Evolutionary conservation across 2,329 filamentous ascomycete genomes (phyloP).

Genomic region (Microdochium paspali): DNA sequence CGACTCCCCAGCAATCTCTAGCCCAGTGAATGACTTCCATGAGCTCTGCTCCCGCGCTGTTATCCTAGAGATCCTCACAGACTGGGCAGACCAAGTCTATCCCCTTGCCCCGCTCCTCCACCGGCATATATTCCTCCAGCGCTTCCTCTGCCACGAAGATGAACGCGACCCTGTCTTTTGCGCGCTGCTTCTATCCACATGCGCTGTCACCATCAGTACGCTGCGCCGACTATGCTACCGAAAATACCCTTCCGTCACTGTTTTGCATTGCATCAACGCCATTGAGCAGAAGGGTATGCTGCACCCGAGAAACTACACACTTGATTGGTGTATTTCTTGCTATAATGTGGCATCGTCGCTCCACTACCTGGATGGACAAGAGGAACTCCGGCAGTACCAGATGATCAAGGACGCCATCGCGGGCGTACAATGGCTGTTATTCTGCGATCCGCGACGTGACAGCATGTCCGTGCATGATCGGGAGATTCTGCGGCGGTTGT

Average conservation of each 20-base stretch:
- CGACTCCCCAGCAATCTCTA: background rate
- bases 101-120: background rate
- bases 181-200: background rate
- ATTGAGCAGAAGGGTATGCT: background rate
- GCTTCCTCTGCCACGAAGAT: background rate
- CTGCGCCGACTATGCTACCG: background rate
- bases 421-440: slow-evolving; percentile 1
- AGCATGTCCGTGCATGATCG: slow-evolving; percentile 2
- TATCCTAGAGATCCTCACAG: background rate
- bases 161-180: background rate
- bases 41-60: background rate
- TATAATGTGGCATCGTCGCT: slow-evolving; percentile 6
- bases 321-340: background rate
- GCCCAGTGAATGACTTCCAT: background rate
- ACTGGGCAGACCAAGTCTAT: background rate
- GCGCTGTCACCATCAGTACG: background rate
- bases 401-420: slow-evolving; percentile 3
- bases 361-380: slow-evolving; percentile 5
- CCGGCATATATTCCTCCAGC: background rate
- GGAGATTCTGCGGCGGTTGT: background rate
- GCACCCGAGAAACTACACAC: background rate
- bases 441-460: slow-evolving; percentile 12
- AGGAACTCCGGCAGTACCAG: slow-evolving; percentile 4
- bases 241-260: background rate
- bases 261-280: background rate